Percentiles rank a stretch among this genome's conserved stretches.
Conservation (phyloP, 2,329 filamentous ascomycete genomes). For the Exophiala oligosperma region DNA sequence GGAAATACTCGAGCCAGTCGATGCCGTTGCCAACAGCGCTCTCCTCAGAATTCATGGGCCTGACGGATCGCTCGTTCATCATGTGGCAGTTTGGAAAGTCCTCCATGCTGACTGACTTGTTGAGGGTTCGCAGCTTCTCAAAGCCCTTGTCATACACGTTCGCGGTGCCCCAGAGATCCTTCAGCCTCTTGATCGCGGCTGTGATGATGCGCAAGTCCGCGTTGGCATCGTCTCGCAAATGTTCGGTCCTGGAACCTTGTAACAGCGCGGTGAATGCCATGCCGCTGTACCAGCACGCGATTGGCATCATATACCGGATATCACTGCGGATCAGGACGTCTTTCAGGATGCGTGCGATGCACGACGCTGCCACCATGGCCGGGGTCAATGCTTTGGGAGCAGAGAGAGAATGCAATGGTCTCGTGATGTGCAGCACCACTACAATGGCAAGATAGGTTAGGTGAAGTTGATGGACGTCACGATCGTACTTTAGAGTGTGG, state of each 20-base stretch:
- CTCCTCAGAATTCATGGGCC: not conserved
- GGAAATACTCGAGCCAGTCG: constrained; percentile 39
- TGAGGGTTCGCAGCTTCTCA: constrained; percentile 28
- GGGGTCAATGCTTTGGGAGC: constrained; percentile 39
- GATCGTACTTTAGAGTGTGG: not conserved
- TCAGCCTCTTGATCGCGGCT: constrained; percentile 36
- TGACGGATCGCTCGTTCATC: not conserved
- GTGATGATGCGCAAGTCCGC: constrained; percentile 37
- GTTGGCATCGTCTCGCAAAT: constrained; percentile 30
- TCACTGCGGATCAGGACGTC: constrained; percentile 41
- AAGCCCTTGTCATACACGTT: constrained; percentile 39
- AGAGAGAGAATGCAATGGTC: constrained; percentile 34
- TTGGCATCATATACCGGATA: constrained; percentile 38
- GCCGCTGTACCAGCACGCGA: constrained; percentile 45
- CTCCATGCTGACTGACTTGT: not conserved
- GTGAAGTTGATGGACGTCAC: constrained; percentile 45
- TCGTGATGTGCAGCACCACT: constrained; percentile 41
- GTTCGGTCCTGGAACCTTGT: constrained; percentile 37
- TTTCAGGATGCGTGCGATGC: constrained; percentile 39
- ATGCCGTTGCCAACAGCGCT: constrained; percentile 16
- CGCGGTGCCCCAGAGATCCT: constrained; percentile 40
- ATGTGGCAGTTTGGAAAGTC: not conserved
- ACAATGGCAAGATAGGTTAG: constrained; percentile 45
- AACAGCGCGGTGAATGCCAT: constrained; percentile 45
- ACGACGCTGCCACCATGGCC: constrained; percentile 42